Conservation (phyloP, 495 filamentous ascomycete genomes). For the Neurospora hispaniola region DNA sequence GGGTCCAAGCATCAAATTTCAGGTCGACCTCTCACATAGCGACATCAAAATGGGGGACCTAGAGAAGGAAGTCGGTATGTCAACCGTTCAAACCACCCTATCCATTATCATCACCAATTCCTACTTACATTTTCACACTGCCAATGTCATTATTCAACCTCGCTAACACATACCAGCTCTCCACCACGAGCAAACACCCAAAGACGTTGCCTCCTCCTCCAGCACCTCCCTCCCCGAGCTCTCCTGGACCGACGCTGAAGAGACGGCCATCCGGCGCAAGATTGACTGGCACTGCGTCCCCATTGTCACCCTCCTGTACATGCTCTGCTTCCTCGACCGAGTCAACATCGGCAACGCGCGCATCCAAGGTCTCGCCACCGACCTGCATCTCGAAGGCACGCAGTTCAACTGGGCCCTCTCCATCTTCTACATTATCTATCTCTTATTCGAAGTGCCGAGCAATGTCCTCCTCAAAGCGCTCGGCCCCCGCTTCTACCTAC, state of each 20-base stretch:
- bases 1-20: background rate
- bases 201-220: constrained; percentile 2
- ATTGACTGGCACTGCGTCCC: constrained; percentile 44
- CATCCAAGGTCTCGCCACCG: constrained; percentile 46
- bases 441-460: constrained; percentile 52
- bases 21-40: background rate
- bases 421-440: constrained; percentile 59
- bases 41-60: background rate
- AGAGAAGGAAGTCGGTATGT: background rate
- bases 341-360: constrained; percentile 56
- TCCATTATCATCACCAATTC: background rate
- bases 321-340: constrained; percentile 39
- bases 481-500: constrained; percentile 53
- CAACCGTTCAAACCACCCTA: background rate
- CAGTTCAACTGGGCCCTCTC: constrained; percentile 50
- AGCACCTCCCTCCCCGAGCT: constrained; percentile 15
- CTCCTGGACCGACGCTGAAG: constrained; percentile 41
- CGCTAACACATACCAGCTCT: background rate
- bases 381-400: constrained; percentile 39
- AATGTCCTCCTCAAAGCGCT: constrained; percentile 55
- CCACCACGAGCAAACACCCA: background rate
- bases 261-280: constrained; percentile 37
- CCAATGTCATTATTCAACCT: background rate
- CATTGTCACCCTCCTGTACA: constrained; percentile 42
- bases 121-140: background rate